Base-by-base conservation (phyloP, 1,284 basidiomycete species). In the Termitomyces sp. region DNA sequence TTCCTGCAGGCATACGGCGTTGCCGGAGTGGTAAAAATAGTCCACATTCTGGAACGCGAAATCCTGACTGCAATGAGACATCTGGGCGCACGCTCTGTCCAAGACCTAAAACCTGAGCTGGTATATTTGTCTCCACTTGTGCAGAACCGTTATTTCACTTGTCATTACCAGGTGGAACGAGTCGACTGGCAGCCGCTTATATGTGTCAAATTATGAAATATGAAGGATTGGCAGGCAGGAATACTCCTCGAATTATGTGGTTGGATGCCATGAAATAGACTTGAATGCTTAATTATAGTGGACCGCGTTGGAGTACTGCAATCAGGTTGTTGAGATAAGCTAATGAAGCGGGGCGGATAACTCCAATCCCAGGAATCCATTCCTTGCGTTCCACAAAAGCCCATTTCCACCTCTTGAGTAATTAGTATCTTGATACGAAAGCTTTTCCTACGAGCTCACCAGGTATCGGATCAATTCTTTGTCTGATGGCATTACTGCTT, bases 101-200 rank as follows among this genome's bases (percentile, higher is more conserved):
- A 75, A 7, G 83, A 94, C 54, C 75, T 96, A 42, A 81, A 75
- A 40, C 92, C 93, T 0, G 87, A 90, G 65, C 84, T 95, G 88
- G 86, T 92, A 62, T 40, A 70, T 60, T 26, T 30, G 12, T 33
- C 42, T 26, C 26, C 19, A 17, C 53, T 7, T 36, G 24, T n/a
- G 44, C 5, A 36, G 7, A 44, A 8, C 44, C 40, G 7, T 30
- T 8, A 41, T 28, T 13, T 33, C 24, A 49, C 15, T 26, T 38
- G 19, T 34, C 24, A 49, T 40, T 24, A 53, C 19, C 58, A 83
- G 79, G 73, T 88, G 40, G 83, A 86, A 65, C 77, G 84, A 10
- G 79, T 87, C 43, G 81, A 86, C 64, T 88, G 86, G 86, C 76
- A 85, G 55, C 77, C 83, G 36, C 50, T 70, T 30, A 28, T 67